Evolutionary conservation across 2,329 filamentous ascomycete species (phyloP).

Genomic region (Fusarium virguliforme): DNA sequence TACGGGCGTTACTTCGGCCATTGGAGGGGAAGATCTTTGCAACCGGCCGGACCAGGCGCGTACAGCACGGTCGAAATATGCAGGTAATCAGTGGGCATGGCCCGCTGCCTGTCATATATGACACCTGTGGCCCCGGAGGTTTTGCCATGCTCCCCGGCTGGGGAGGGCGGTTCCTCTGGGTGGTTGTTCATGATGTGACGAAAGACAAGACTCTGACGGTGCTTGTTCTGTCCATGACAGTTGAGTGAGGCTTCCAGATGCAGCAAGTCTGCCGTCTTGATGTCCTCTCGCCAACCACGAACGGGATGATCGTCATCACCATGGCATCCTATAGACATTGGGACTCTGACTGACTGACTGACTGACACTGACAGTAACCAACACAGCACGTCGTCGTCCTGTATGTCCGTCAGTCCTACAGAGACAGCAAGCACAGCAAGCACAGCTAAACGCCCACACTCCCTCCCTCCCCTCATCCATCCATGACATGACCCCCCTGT

Average conservation of each 20-base stretch:
- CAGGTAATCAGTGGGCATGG: slow-evolving; percentile 25
- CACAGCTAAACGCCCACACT: slow-evolving; percentile 18
- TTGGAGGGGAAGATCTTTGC: slow-evolving; percentile 4
- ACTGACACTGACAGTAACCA: slow-evolving; percentile 2
- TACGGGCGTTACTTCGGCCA: slow-evolving; percentile 14
- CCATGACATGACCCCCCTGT: slow-evolving; percentile 41
- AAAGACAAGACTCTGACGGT: slow-evolving; percentile 13
- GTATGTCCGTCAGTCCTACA: slow-evolving; percentile 6
- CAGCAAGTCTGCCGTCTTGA: slow-evolving; percentile 10
- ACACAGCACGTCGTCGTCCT: background rate
- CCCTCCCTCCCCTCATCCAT: slow-evolving; percentile 37
- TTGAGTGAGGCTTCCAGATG: slow-evolving; percentile 5
- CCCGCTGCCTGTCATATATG: slow-evolving; percentile 41
- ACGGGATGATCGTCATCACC: slow-evolving; percentile 1
- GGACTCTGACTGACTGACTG: background rate
- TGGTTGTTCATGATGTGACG: slow-evolving; percentile 36
- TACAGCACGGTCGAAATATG: slow-evolving; percentile 23
- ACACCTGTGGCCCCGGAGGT: slow-evolving; percentile 23
- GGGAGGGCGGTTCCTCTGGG: slow-evolving; percentile 2
- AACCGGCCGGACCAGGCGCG: background rate
- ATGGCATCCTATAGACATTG: background rate
- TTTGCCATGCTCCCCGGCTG: slow-evolving; percentile 33
- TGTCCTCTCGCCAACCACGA: background rate
- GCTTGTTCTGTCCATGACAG: slow-evolving; percentile 14
- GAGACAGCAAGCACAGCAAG: slow-evolving; percentile 7